Conservation (phyloP, 75 land plant genomes). For the Isoetes taiwanensis region DNA sequence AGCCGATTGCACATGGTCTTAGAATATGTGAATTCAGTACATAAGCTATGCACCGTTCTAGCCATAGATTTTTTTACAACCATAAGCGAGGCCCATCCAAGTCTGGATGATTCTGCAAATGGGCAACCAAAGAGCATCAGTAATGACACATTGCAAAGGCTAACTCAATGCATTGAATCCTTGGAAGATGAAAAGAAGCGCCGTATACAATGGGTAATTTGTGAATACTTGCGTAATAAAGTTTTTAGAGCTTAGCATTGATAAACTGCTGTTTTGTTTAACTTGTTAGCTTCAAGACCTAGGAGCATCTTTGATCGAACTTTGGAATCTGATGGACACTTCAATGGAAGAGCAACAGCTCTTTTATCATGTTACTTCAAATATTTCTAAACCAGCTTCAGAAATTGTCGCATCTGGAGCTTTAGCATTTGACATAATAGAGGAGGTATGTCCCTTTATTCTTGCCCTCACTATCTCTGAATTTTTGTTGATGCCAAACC, state of each 20-base stretch:
- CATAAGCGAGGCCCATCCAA: slow-evolving; percentile 82
- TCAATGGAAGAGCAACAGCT: slow-evolving; percentile 50
- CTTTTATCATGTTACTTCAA: slow-evolving; percentile 80
- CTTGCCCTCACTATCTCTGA: no score
- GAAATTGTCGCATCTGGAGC: slow-evolving; percentile 69
- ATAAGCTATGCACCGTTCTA: slow-evolving; percentile 86
- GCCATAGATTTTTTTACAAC: slow-evolving; percentile 85
- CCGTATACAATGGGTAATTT: slow-evolving; percentile 77
- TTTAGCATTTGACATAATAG: slow-evolving; percentile 72
- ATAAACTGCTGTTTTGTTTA: slow-evolving; percentile 6
- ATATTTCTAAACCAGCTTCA: slow-evolving; percentile 53
- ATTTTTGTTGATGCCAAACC: no score
- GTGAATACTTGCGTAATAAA: no score
- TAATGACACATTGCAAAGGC: slow-evolving; percentile 64
- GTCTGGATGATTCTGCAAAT: slow-evolving; percentile 52
- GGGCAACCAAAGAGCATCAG: slow-evolving; percentile 85
- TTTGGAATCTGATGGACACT: slow-evolving; percentile 94
- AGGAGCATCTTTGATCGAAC: slow-evolving; percentile 53
- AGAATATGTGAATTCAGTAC: slow-evolving; percentile 82
- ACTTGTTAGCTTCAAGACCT: slow-evolving; percentile 95
- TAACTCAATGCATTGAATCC: slow-evolving; percentile 48
- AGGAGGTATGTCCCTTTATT: slow-evolving; percentile 68
- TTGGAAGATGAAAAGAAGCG: slow-evolving; percentile 65
- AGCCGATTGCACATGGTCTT: slow-evolving; percentile 82
- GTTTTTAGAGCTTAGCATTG: neutral